Base-by-base conservation (phyloP, 257 asterid genomes). In the Solanum clarkiae region DNA sequence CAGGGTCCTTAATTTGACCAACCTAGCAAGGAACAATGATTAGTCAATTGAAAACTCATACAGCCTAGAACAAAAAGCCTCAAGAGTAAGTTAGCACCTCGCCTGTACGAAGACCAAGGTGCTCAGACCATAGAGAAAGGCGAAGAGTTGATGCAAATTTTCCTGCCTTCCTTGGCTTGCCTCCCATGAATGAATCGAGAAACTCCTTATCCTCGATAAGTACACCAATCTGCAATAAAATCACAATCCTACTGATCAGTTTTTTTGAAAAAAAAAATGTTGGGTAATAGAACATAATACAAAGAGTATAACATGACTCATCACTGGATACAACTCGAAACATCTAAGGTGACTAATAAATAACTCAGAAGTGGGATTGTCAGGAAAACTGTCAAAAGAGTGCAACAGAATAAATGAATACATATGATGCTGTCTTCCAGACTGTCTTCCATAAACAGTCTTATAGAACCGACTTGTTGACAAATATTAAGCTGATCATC, bases 61-160 rank as follows among this genome's bases (percentile, higher is more conserved):
- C 26, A 66, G 8, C 80, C 51, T 47, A 51, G 79, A 55, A 54
- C 62, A 56, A 29, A 36, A 84, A 80, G 84, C 57, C 85, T 80
- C 71, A 44, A 84, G 84, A 74, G 84, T 24, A 57, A 66, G 22
- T 66, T 29, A 66, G 54, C 68, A 96, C 99, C 98, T 95, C 95
- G 84, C 90, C 92, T 29, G 91, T 86, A 80, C 86, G 93, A 88
- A 96, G 97, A 83, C 98, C 99, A 86, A 96, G 95, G 88, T 96
- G 98, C 90, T 96, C 99, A 20, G 97, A 92, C 99, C 98, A 96
- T 15, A 96, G 88, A 13, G 99, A 93, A 86, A 93, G 93, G 84
- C 99, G 94, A 75, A 96, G 94, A 83, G 98, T 96, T 84, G 81
- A 88, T 49, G 99, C 91, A 84, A 96, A 95, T 87, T 95, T 96